Conservation (phyloP, 306 rosid genomes). For the Castanea mollissima region DNA sequence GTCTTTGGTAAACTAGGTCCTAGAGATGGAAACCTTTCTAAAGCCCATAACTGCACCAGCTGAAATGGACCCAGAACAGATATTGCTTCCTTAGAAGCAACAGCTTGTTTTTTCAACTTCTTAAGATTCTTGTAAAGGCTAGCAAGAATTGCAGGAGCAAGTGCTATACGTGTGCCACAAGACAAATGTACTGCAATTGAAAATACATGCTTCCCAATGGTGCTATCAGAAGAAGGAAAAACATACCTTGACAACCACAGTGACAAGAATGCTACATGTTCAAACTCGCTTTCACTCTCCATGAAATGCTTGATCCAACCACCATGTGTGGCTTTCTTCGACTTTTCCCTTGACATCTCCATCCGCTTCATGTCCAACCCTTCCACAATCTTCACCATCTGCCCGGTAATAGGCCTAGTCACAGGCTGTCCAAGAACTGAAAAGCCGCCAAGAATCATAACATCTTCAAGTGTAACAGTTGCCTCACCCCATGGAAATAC, state of each 20-base stretch:
- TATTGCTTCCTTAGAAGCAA: no score
- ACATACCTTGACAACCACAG: background rate
- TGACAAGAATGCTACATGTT: background rate
- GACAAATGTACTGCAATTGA: constrained; percentile 9
- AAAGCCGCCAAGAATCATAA: constrained; percentile 29
- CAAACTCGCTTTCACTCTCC: background rate
- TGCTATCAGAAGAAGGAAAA: background rate
- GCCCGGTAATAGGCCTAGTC: constrained; percentile 6
- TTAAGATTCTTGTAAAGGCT: constrained; percentile 12
- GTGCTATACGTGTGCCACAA: background rate
- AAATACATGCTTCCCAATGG: no score
- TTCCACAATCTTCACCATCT: constrained; percentile 1
- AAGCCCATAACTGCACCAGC: constrained; percentile 52
- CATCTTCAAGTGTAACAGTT: constrained; percentile 54
- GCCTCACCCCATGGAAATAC: constrained; percentile 56
- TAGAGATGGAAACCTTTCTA: constrained; percentile 43
- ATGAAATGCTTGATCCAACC: background rate
- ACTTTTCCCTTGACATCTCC: background rate
- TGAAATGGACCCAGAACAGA: constrained; percentile 40
- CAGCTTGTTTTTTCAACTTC: background rate
- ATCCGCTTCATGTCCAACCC: background rate
- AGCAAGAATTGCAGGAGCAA: constrained; percentile 4
- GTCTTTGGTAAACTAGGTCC: background rate
- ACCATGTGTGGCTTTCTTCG: background rate
- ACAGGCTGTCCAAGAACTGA: no score